phyloP scores from a whole-genome alignment of 2,329 filamentous ascomycete genomes.

The Aspergillus clavatus region DNA sequence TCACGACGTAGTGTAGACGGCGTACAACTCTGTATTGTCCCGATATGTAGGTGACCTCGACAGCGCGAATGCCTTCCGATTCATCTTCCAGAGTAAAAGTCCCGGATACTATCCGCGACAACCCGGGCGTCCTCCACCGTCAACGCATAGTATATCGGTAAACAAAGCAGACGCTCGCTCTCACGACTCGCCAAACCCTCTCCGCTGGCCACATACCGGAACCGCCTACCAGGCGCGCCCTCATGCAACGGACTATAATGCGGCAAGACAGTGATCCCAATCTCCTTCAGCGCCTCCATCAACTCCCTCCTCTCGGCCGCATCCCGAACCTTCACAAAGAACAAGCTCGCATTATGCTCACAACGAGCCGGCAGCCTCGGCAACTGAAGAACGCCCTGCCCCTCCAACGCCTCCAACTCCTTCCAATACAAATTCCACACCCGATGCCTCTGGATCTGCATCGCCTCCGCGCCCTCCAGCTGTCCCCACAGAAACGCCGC shows the following conservation, averaged over 20 bases:
- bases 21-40: too few relatives aligned
- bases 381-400: not conserved
- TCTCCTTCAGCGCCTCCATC: not conserved
- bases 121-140: not conserved
- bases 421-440: constrained; percentile 8
- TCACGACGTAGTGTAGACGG: too few relatives aligned
- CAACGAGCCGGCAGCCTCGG: not conserved
- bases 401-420: not conserved
- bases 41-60: too few relatives aligned
- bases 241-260: constrained; percentile 1
- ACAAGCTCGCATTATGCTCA: constrained; percentile 2
- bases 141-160: constrained; percentile 1
- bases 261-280: not conserved
- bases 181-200: not conserved
- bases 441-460: constrained; percentile 1
- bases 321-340: constrained; percentile 1
- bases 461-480: constrained; percentile 7
- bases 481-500: constrained; percentile 12
- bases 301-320: not conserved
- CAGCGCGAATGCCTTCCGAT: too few relatives aligned
- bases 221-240: not conserved
- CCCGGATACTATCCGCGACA: not conserved
- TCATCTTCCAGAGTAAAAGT: not conserved
- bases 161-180: not conserved
- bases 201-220: not conserved